phyloP scores from a whole-genome alignment of 495 filamentous ascomycete species.

The Penicillium daleae region DNA sequence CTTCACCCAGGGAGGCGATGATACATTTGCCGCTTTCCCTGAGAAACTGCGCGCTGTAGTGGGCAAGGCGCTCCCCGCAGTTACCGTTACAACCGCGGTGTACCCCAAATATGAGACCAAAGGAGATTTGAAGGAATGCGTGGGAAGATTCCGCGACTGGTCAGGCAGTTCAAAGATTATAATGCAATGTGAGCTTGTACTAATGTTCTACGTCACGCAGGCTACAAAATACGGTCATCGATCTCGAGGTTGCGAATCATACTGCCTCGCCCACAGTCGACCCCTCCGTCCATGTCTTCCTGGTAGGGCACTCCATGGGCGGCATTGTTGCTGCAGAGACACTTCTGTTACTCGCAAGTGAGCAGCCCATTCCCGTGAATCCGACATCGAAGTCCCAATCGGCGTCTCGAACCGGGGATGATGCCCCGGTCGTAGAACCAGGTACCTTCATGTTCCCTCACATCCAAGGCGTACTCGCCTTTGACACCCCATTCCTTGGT shows the following conservation, averaged over 20 bases:
- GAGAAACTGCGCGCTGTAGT: constrained; percentile 73
- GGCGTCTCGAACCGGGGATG: constrained; percentile 23
- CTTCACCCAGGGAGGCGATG: constrained; percentile 73
- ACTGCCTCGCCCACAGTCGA: constrained; percentile 87
- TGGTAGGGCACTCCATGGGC: constrained; percentile 95
- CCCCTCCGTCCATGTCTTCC: constrained; percentile 79
- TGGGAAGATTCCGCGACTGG: constrained; percentile 85
- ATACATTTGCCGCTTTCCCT: constrained; percentile 82
- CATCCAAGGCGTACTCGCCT: constrained; percentile 85
- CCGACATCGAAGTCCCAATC: constrained; percentile 22
- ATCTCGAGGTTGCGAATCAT: constrained; percentile 83
- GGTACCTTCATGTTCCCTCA: constrained; percentile 63
- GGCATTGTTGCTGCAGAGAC: constrained; percentile 95
- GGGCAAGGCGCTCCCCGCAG: constrained; percentile 69
- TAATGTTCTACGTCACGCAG: constrained; percentile 43
- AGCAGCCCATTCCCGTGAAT: constrained; percentile 62
- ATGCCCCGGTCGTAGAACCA: constrained; percentile 32
- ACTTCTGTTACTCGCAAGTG: constrained; percentile 67
- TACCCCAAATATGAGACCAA: constrained; percentile 94
- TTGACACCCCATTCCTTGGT: constrained; percentile 93
- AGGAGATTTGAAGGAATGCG: constrained; percentile 82
- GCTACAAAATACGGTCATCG: constrained; percentile 91
- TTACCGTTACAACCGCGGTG: constrained; percentile 69
- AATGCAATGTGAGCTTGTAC: not conserved
- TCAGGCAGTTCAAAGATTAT: constrained; percentile 31